Base-by-base conservation (phyloP, 1,284 basidiomycete species). In the Abortiporus biennis region DNA sequence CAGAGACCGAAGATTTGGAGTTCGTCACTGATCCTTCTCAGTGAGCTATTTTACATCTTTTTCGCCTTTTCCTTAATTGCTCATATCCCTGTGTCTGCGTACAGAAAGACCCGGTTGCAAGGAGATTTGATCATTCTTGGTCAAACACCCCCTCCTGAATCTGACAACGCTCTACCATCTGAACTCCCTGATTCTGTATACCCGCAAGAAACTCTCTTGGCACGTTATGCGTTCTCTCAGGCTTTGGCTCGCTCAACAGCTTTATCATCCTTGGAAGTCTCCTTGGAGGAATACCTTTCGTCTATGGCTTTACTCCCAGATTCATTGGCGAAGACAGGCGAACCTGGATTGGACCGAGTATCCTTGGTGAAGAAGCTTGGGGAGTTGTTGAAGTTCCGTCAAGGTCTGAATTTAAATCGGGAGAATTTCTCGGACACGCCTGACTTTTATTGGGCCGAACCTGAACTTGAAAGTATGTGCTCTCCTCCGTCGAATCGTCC, bases 91-190 rank as follows among this genome's bases (percentile, higher is more conserved):
- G 17, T 38, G 42, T 29, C 38, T 38, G 42, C 34, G 47, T 46
- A 3, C 49, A 92, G 90, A 57, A 68, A 76, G 51, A 93, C 91
- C 0, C 78, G 88, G 17, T 69, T 94, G 38, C 86, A 92, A 56
- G 91, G 91, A 32, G 91, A 94, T 58, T 64, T 94, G 44, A 92
- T 93, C 47, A 86, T 93, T 39, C 76, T 94, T n/a, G 91, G 91
- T 2, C 70, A 76, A 39, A 76, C 74, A 15, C 69, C 79, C 1
- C 67, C 74, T 13, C 65, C 78, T 35, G 73, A 68, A 40, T 65
- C 71, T 29, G 60, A 67, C 58, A 44, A 65, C 54, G 36, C 52
- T 8, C 42, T 70, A 9, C 74, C 74, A 0, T 53, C 63, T 15
- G 64, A 67, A 2, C 59, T 79, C 13, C 69, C 72, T 1, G 60